Percentiles rank a stretch among this genome's conserved stretches.
Conservation (phyloP, 371 early-diverging fungal genomes). For the Mucor saturninus region DNA sequence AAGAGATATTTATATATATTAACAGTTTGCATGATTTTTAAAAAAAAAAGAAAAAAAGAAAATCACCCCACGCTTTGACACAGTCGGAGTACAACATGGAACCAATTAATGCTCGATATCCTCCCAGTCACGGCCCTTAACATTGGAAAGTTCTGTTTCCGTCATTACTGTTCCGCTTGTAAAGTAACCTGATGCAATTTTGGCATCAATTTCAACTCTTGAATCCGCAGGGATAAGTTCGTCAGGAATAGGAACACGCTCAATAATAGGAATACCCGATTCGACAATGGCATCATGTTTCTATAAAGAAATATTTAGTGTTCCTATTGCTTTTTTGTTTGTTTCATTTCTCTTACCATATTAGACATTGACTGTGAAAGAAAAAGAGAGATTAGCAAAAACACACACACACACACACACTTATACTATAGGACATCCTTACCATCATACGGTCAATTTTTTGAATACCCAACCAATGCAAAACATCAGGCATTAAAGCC, state of each 20-base stretch:
- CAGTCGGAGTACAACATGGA: neutral
- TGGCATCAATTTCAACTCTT: constrained; percentile 95
- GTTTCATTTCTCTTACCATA: constrained; percentile 49
- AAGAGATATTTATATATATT: neutral
- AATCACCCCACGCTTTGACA: constrained; percentile 6
- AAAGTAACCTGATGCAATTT: constrained; percentile 95
- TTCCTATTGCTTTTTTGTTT: neutral
- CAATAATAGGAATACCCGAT: constrained; percentile 90
- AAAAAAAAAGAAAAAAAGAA: neutral
- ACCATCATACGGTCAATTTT: constrained; percentile 94
- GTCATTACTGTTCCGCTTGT: constrained; percentile 67
- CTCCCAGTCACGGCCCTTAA: constrained; percentile 87
- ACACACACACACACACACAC: neutral
- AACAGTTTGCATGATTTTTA: neutral
- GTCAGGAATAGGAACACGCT: constrained; percentile 90
- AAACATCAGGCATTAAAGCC: constrained; percentile 95
- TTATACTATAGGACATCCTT: constrained; percentile 25
- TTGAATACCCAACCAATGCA: constrained; percentile 95
- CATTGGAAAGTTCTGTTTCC: constrained; percentile 62
- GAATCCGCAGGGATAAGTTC: constrained; percentile 91
- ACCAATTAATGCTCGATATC: constrained; percentile 68
- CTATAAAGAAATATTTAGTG: constrained; percentile 34
- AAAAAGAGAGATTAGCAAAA: constrained; percentile 1
- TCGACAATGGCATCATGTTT: constrained; percentile 95
- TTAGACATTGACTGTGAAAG: constrained; percentile 78